phyloP scores from a whole-genome alignment of 306 rosid genomes.

The Pueraria montana region DNA sequence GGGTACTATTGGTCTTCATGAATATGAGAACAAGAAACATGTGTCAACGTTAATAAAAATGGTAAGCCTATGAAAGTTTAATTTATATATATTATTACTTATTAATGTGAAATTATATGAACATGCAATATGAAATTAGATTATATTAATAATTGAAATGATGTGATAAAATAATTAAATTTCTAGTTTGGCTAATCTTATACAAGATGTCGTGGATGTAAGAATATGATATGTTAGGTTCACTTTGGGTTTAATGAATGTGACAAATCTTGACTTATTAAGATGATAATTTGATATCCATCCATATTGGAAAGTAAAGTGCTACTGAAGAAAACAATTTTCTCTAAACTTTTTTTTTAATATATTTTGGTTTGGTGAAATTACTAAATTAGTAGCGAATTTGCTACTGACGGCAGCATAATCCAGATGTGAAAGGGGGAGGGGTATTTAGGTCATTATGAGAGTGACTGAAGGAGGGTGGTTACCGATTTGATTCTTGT shows the following conservation, averaged over 20 bases:
- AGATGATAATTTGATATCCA: no score
- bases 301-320: no score
- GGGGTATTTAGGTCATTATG: conserved; percentile 48
- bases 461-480: conserved; percentile 32
- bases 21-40: conserved; percentile 25
- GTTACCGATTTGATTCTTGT: conserved; percentile 64
- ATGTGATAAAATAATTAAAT: neutral
- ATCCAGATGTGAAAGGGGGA: neutral
- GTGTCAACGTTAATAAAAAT: conserved; percentile 18
- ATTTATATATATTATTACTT: neutral
- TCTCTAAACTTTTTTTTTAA: neutral
- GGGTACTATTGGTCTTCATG: conserved; percentile 8
- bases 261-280: neutral
- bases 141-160: neutral
- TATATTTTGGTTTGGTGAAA: neutral
- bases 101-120: neutral
- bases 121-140: no score
- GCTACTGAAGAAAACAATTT: neutral
- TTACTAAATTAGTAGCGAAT: neutral
- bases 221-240: neutral
- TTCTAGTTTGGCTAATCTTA: no score
- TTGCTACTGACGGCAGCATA: neutral
- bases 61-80: neutral
- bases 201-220: neutral
- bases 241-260: neutral